phyloP scores from a whole-genome alignment of 1,284 basidiomycete species.

The Leccinum pachyderme region DNA sequence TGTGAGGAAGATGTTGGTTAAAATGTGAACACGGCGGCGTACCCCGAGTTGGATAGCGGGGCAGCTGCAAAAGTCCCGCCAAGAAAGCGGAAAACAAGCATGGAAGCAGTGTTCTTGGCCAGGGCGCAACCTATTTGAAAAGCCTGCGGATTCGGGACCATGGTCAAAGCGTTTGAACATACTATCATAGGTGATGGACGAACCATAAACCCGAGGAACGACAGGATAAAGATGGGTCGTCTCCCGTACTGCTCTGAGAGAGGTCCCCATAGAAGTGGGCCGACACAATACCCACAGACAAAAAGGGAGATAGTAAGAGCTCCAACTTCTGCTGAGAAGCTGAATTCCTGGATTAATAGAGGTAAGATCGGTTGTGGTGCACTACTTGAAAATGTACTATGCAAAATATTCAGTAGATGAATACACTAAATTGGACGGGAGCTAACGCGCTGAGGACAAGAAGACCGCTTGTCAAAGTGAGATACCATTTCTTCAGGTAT shows the following conservation, averaged over 20 bases:
- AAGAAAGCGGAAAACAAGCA: constrained; percentile 67
- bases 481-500: constrained; percentile 54
- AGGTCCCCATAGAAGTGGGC: constrained; percentile 65
- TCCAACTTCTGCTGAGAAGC: constrained; percentile 53
- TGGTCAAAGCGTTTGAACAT: not conserved
- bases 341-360: constrained; percentile 50
- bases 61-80: constrained; percentile 54
- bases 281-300: constrained; percentile 56
- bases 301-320: constrained; percentile 52
- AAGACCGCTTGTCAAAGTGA: constrained; percentile 58
- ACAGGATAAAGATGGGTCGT: constrained; percentile 63
- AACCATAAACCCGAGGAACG: constrained; percentile 65
- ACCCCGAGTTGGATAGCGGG: constrained; percentile 49
- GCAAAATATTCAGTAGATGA: constrained; percentile 11
- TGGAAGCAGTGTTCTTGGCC: constrained; percentile 51
- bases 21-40: constrained; percentile 10
- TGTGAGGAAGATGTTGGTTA: not conserved
- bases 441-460: constrained; percentile 68
- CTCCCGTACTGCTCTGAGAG: constrained; percentile 55
- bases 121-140: constrained; percentile 70
- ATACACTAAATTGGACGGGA: not conserved
- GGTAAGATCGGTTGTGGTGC: constrained; percentile 50
- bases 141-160: constrained; percentile 28
- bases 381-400: constrained; percentile 61
- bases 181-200: constrained; percentile 6